phyloP scores from a whole-genome alignment of 2,329 filamentous ascomycete species.

The Trichoderma sp. region DNA sequence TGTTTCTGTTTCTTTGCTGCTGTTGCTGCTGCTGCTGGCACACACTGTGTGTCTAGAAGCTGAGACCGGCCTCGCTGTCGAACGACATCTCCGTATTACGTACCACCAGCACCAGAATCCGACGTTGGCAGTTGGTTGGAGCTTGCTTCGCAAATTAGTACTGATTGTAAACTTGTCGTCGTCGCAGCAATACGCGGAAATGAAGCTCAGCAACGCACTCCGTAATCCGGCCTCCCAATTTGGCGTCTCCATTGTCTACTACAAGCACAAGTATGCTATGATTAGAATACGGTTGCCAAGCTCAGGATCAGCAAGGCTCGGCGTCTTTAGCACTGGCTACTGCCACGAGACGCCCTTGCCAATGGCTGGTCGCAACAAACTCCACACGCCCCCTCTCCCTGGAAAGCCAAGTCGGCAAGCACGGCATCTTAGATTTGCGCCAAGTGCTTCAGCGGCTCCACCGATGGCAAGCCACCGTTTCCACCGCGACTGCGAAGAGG shows the following conservation, averaged over 20 bases:
- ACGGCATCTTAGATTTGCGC: slow-evolving; percentile 25
- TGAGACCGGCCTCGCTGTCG: not conserved
- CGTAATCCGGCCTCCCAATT: not conserved
- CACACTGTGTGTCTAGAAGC: not conserved
- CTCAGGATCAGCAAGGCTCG: slow-evolving; percentile 12
- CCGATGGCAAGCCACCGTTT: slow-evolving; percentile 19
- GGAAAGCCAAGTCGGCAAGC: slow-evolving; percentile 25
- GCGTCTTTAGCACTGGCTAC: slow-evolving; percentile 8
- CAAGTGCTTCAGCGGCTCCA: slow-evolving; percentile 20
- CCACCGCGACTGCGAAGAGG: slow-evolving; percentile 6
- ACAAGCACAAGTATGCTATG: too few relatives aligned
- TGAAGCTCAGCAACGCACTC: not conserved
- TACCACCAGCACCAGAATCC: not conserved
- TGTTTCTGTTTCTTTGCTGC: not conserved
- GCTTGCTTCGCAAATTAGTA: too few relatives aligned
- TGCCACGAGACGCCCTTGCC: slow-evolving; percentile 22
- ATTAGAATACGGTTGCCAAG: slow-evolving; percentile 8
- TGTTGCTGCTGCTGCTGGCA: too few relatives aligned
- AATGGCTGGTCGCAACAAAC: not conserved
- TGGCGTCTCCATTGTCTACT: not conserved
- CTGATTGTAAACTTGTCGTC: not conserved
- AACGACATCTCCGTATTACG: not conserved
- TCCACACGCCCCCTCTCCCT: slow-evolving; percentile 15
- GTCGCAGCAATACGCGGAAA: not conserved
- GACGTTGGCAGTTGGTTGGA: not conserved